Conservation (phyloP, 495 filamentous ascomycete genomes). For the Achaetomiella virescens region DNA sequence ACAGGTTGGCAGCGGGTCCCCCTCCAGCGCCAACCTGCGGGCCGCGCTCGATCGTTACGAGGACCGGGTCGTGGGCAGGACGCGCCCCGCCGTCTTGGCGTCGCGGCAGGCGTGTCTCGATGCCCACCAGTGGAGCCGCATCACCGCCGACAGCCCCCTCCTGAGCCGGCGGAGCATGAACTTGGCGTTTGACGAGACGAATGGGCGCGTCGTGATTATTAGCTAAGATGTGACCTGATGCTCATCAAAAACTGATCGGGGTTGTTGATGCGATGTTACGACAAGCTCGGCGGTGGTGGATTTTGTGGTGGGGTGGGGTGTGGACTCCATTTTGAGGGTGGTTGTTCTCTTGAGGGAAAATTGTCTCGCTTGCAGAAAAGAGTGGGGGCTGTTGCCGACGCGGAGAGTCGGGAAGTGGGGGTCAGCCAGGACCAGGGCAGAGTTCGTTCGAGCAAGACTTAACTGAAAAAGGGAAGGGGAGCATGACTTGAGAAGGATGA, state of each 20-base stretch:
- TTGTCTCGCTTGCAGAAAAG: neutral
- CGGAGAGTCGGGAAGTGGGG: neutral
- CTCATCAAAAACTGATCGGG: neutral
- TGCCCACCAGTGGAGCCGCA: conserved; percentile 50
- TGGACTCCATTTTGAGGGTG: neutral
- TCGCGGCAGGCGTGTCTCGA: conserved; percentile 58
- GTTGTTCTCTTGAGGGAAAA: neutral
- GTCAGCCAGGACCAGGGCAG: neutral
- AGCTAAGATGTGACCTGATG: neutral
- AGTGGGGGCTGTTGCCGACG: neutral
- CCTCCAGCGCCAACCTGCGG: conserved; percentile 9
- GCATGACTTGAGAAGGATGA: too few relatives aligned
- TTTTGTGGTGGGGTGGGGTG: neutral
- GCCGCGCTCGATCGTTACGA: conserved; percentile 45
- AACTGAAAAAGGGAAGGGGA: neutral
- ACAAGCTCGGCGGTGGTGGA: too few relatives aligned
- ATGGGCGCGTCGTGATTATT: neutral
- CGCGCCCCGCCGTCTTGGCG: conserved; percentile 46
- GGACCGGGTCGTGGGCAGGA: conserved; percentile 43
- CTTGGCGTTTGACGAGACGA: conserved; percentile 23
- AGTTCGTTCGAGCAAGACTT: neutral
- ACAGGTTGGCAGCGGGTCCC: neutral
- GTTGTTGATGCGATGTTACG: neutral
- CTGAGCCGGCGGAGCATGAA: conserved; percentile 28
- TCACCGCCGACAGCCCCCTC: conserved; percentile 29